Evolutionary conservation across 148 eudicot genomes (phyloP).

Genomic region (Rhododendron ovatum): DNA sequence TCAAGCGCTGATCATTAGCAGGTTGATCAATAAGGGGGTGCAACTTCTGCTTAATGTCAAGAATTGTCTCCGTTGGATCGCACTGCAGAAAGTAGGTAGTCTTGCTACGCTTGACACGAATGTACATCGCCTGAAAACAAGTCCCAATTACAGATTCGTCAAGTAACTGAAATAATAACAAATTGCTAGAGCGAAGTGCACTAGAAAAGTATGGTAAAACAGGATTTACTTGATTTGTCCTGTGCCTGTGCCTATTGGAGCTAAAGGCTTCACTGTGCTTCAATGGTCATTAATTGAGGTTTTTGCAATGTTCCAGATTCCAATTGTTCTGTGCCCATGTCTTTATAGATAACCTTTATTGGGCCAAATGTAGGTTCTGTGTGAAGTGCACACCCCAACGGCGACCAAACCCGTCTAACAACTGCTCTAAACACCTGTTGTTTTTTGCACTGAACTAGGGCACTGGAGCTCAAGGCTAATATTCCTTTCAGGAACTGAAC

Average conservation of each 20-base stretch:
- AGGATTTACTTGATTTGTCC: background rate
- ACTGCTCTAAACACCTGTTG: background rate
- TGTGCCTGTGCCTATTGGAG: background rate
- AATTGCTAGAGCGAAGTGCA: background rate
- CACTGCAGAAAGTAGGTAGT: conserved; percentile 93
- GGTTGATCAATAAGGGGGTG: conserved; percentile 70
- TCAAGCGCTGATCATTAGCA: conserved; percentile 64
- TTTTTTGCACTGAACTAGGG: background rate
- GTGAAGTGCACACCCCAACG: background rate
- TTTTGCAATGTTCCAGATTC: background rate
- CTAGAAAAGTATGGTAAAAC: background rate
- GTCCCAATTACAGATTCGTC: conserved; percentile 1
- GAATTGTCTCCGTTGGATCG: conserved; percentile 69
- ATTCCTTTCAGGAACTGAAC: background rate
- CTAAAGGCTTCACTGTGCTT: background rate
- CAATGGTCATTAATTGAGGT: conserved; percentile 1
- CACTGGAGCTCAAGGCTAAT: background rate
- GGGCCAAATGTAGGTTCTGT: background rate
- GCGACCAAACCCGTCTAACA: background rate
- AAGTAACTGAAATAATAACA: background rate
- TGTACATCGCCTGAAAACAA: conserved; percentile 78
- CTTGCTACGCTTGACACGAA: conserved; percentile 83
- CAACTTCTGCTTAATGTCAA: conserved; percentile 79
- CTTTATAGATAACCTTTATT: background rate
- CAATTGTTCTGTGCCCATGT: background rate